A percentile compares a stretch with the other conserved stretches of the same genome.
Conservation (phyloP, 805 yeast genomes). For the Kurtzmaniella cleridarum region DNA sequence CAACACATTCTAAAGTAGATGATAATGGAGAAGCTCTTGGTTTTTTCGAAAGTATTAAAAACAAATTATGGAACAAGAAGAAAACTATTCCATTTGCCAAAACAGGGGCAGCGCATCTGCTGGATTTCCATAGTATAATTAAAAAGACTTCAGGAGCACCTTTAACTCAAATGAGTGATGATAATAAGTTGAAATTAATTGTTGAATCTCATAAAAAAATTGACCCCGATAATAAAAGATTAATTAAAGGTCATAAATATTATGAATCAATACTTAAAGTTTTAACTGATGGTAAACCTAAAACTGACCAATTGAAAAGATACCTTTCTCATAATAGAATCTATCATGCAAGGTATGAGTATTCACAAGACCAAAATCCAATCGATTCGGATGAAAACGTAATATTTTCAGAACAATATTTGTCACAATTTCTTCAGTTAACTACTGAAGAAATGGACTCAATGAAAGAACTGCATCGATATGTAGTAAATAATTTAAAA, state of each 20-base stretch:
- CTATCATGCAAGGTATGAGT: slow-evolving; percentile 48
- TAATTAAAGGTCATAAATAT: slow-evolving; percentile 35
- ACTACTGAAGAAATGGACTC: slow-evolving; percentile 36
- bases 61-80: slow-evolving; percentile 1
- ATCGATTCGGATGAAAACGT: slow-evolving; percentile 23
- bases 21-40: no score
- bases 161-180: slow-evolving; percentile 4
- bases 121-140: slow-evolving; percentile 7
- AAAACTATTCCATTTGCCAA: slow-evolving; percentile 10
- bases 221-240: slow-evolving; percentile 7
- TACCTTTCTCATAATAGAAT: slow-evolving; percentile 45
- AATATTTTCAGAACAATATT: slow-evolving; percentile 48
- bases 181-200: slow-evolving; percentile 4
- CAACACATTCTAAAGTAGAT: no score
- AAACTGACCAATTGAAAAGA: slow-evolving; percentile 39
- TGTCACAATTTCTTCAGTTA: slow-evolving; percentile 45
- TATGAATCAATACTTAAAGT: slow-evolving; percentile 39
- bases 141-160: slow-evolving; percentile 2
- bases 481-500: slow-evolving; percentile 41
- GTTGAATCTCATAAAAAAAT: slow-evolving; percentile 3
- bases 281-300: slow-evolving; percentile 26
- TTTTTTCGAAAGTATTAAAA: not conserved
- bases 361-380: slow-evolving; percentile 25
- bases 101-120: slow-evolving; percentile 7
- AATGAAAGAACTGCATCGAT: slow-evolving; percentile 43